These are phyloP conservation scores for Botrytis elliptica DNA, from an alignment of 2,329 filamentous ascomycete genomes.

Conservation along the genomic window DNA sequence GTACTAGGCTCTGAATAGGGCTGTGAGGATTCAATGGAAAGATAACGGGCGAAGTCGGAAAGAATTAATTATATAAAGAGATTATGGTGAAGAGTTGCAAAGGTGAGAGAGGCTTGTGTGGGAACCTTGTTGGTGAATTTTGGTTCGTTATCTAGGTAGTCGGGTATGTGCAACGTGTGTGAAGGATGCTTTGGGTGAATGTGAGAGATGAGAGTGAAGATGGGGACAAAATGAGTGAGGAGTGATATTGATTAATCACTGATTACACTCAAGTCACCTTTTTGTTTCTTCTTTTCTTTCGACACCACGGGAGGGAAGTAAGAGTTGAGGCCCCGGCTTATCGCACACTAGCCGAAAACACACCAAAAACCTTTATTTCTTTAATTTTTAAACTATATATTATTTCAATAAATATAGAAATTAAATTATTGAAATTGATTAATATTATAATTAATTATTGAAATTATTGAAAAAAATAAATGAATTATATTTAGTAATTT, in stretches of 20 bases:
- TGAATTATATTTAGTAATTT: too few relatives aligned
- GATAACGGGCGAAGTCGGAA: neutral
- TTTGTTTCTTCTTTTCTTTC: too few relatives aligned
- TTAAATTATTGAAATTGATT: too few relatives aligned
- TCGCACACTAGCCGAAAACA: too few relatives aligned
- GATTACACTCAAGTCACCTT: neutral
- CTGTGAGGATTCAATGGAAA: neutral
- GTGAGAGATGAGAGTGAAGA: neutral
- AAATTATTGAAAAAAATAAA: too few relatives aligned
- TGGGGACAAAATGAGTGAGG: neutral
- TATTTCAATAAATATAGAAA: too few relatives aligned
- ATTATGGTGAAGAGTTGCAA: neutral
- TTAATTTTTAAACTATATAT: too few relatives aligned
- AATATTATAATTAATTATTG: too few relatives aligned
- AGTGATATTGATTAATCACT: neutral
- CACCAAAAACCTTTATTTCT: too few relatives aligned
- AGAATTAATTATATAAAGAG: constrained; percentile 6
- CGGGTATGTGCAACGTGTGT: too few relatives aligned
- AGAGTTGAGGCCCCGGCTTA: too few relatives aligned
- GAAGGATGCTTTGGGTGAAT: neutral
- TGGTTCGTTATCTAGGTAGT: neutral
- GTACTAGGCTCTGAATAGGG: neutral
- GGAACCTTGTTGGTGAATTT: neutral
- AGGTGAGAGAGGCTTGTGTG: neutral
- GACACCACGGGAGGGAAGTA: neutral